A percentile compares a stretch with the other conserved stretches of the same genome.
Conservation (phyloP, 805 yeast species). For the Pichia sporocuriosa region DNA sequence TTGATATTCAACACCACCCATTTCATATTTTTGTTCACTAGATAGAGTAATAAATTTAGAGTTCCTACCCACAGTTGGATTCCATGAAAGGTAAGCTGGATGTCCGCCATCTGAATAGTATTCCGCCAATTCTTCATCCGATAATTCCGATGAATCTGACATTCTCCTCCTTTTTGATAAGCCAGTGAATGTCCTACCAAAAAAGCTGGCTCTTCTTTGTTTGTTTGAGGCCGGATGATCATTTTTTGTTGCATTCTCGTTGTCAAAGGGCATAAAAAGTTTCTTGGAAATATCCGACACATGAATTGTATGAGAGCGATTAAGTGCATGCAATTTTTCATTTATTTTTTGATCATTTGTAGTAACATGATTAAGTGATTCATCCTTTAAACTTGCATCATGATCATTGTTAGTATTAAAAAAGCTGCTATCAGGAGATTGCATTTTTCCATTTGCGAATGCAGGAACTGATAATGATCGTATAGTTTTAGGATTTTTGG, state of each 20-base stretch:
- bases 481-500: neutral
- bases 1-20: conserved; percentile 96
- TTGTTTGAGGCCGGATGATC: neutral
- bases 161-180: conserved; percentile 5
- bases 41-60: conserved; percentile 82
- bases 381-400: neutral
- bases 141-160: conserved; percentile 9
- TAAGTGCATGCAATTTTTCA: neutral
- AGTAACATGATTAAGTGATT: neutral
- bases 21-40: conserved; percentile 80
- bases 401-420: neutral
- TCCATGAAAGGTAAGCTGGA: conserved; percentile 78
- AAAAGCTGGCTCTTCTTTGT: conserved; percentile 10
- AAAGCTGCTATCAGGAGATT: neutral
- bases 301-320: conserved; percentile 7
- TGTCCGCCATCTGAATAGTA: conserved; percentile 17
- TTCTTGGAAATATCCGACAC: conserved; percentile 6
- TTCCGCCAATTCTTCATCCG: conserved; percentile 29
- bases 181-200: conserved; percentile 16
- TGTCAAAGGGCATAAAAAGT: conserved; percentile 1
- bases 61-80: conserved; percentile 87
- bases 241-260: neutral
- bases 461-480: conserved; percentile 5
- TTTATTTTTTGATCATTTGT: conserved; percentile 1
- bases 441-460: neutral